Base-by-base conservation (phyloP, 176 grass and related monocot genomes). In the Rhipidocladum racemiflorum region DNA sequence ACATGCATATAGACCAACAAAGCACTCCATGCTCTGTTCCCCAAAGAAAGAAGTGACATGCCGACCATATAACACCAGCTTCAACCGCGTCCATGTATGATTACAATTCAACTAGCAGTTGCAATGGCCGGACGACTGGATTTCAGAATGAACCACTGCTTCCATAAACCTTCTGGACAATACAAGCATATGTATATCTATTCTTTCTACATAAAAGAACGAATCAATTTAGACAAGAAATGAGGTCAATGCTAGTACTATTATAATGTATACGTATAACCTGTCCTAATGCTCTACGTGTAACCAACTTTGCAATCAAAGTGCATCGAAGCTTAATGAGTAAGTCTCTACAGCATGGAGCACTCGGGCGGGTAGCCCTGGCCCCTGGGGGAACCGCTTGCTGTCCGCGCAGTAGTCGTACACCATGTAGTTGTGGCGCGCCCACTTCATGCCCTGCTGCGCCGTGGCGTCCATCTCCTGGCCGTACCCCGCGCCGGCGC, bases 381-480 rank as follows among this genome's bases (percentile, higher is more conserved):
- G 23, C 4, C 86, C 72, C 65, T 56, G 27, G 23, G 82, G 50
- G 82, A 78, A 91, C 42, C 90, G 23, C 78, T 29, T 38, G 49
- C 6, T 0, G 83, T 88, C 90, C 0, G 50, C 54, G 86, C 90
- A 91, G 90, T 91, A 91, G 82, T 91, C 74, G 81, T 91, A 91
- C 38, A 91, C 78, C 86, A 91, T 88, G 82, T 82, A 79, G 44
- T 82, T 88, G 50, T 83, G 50, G 32, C 82, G 72, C 78, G 78
- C 86, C 86, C 86, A 88, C 72, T 72, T 85, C 77, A 91, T 60
- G 24, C 11, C 44, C 72, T 72, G 81, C 77, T 85, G 77, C 57
- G 77, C 72, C 57, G 82, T 36, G 14, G 86, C 72, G 78, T 88
- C 86, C 82, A 91, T 57, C 72, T 72, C 49, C 82, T 88, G 82